Conservation (phyloP, 2,329 filamentous ascomycete genomes). For the Drechslera avenae region DNA sequence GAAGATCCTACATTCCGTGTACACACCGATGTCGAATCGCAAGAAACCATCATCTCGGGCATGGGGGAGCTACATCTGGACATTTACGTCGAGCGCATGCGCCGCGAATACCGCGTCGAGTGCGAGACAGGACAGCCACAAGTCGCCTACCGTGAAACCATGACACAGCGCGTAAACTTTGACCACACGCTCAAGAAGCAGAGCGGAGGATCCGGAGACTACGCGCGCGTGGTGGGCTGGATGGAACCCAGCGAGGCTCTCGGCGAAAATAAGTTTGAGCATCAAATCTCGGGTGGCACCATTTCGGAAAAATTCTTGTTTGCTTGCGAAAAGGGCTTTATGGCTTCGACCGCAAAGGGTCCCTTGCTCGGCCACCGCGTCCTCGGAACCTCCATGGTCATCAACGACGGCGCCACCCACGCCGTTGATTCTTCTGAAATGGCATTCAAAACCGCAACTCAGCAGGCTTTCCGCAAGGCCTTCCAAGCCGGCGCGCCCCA, state of each 20-base stretch:
- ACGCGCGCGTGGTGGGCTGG: slow-evolving; percentile 86
- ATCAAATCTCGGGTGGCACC: slow-evolving; percentile 83
- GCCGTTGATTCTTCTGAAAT: slow-evolving; percentile 97
- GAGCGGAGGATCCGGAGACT: slow-evolving; percentile 93
- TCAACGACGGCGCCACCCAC: slow-evolving; percentile 96
- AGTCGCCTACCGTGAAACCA: slow-evolving; percentile 95
- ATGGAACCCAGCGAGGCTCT: slow-evolving; percentile 82
- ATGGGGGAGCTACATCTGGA: slow-evolving; percentile 98
- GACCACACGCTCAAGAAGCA: slow-evolving; percentile 96
- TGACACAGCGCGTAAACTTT: slow-evolving; percentile 78
- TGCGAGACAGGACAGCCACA: slow-evolving; percentile 95
- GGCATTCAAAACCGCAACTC: slow-evolving; percentile 91
- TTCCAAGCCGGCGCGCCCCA: slow-evolving; percentile 81
- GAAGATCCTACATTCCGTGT: slow-evolving; percentile 98
- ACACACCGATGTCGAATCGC: slow-evolving; percentile 86
- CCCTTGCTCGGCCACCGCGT: slow-evolving; percentile 93
- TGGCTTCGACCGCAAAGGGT: slow-evolving; percentile 79
- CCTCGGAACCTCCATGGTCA: slow-evolving; percentile 84
- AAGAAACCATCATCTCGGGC: slow-evolving; percentile 96
- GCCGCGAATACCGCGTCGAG: slow-evolving; percentile 94
- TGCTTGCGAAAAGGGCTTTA: slow-evolving; percentile 94
- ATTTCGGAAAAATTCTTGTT: slow-evolving; percentile 96
- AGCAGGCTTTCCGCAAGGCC: slow-evolving; percentile 94
- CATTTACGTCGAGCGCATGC: slow-evolving; percentile 96
- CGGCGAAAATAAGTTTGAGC: slow-evolving; percentile 80